These are phyloP conservation scores for Pleurotus sapidus DNA, from an alignment of 768 basidiomycete species.

Conservation along the genomic window DNA sequence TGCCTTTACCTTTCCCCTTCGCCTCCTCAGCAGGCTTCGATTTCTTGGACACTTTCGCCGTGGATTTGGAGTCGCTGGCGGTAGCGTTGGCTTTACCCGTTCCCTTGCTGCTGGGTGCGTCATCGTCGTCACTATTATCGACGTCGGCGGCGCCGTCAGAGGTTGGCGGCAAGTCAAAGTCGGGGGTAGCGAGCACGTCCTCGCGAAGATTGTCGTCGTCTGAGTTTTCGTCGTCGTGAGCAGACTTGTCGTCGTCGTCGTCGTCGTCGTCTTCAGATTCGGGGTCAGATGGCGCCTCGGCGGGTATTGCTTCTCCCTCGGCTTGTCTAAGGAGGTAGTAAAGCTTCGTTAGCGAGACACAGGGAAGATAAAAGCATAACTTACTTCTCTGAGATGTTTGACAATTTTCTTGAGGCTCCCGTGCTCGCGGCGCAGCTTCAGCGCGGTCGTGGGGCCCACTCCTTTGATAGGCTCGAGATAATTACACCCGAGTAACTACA, in stretches of 20 bases:
- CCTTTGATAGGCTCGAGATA: too few relatives aligned
- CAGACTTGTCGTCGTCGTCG: conserved; percentile 20
- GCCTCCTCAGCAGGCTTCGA: conserved; percentile 16
- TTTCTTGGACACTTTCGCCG: too few relatives aligned
- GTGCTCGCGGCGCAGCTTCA: conserved; percentile 88
- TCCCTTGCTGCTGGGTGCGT: conserved; percentile 11
- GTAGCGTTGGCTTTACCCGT: conserved; percentile 29
- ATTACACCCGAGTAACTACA: too few relatives aligned
- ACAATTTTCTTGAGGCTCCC: conserved; percentile 71
- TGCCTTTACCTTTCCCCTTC: conserved; percentile 50
- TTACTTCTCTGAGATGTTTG: conserved; percentile 74
- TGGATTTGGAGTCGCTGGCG: conserved; percentile 21
- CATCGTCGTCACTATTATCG: neutral
- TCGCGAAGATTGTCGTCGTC: too few relatives aligned
- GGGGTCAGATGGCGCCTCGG: conserved; percentile 20
- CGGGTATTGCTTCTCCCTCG: conserved; percentile 42
- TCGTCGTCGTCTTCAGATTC: conserved; percentile 20
- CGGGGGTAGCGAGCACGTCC: too few relatives aligned
- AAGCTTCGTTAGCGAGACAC: neutral
- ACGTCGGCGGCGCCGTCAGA: too few relatives aligned
- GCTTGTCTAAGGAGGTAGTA: conserved; percentile 20
- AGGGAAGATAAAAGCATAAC: conserved; percentile 13
- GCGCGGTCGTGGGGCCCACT: conserved; percentile 90
- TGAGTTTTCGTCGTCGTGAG: neutral
- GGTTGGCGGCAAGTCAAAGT: too few relatives aligned